Evolutionary conservation across 2,329 filamentous ascomycete species (phyloP).

Genomic region (Apiospora sp.): DNA sequence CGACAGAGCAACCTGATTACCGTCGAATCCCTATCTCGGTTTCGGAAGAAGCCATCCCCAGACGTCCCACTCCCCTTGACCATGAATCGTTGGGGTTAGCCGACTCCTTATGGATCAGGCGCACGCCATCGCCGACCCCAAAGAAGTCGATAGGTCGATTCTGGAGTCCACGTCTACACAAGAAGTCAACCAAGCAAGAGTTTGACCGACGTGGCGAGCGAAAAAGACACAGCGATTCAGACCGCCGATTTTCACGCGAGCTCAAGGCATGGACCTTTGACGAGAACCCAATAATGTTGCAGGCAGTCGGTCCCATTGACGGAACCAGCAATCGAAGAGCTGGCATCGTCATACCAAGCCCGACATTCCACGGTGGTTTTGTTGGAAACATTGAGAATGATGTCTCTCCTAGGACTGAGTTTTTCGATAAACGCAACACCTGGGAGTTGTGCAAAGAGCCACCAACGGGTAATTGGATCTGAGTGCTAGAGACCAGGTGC

Average conservation of each 20-base stretch:
- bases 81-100: slow-evolving; percentile 34
- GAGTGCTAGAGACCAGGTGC: neutral
- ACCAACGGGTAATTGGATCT: slow-evolving; percentile 30
- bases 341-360: neutral
- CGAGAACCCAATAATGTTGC: neutral
- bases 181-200: slow-evolving; percentile 15
- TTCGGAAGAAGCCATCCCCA: slow-evolving; percentile 27
- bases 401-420: neutral
- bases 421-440: slow-evolving; percentile 21
- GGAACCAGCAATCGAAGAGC: neutral
- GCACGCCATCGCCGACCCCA: slow-evolving; percentile 38
- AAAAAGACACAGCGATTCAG: slow-evolving; percentile 25
- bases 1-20: neutral
- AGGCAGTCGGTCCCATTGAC: neutral
- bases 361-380: neutral
- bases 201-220: neutral
- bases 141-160: slow-evolving; percentile 29
- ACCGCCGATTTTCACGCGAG: slow-evolving; percentile 18
- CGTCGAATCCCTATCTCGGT: slow-evolving; percentile 25
- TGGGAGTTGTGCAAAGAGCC: slow-evolving; percentile 25
- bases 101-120: slow-evolving; percentile 43
- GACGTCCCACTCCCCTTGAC: slow-evolving; percentile 23
- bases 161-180: slow-evolving; percentile 36
- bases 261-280: neutral
- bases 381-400: neutral